Evolutionary conservation across 2,329 filamentous ascomycete genomes (phyloP), one percentile per base, ranked within the genome.

Genomic region (Aspergillus oerlinghausenensis): DNA sequence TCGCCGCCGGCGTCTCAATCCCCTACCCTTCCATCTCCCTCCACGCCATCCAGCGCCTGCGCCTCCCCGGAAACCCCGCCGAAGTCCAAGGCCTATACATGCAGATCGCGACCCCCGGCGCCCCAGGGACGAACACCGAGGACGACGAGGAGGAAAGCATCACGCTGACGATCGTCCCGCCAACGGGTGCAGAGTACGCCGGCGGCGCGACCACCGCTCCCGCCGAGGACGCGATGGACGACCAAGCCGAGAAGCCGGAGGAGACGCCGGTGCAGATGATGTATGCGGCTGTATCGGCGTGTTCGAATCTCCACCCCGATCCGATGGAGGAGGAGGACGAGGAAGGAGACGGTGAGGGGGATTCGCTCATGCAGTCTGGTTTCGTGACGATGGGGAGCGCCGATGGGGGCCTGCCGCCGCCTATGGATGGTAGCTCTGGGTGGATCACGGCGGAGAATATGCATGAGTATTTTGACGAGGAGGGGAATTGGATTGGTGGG

Each of bases 401-500:
- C 38, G 66, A 70, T 48, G 73, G 74, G 2, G 76, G 71, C 3
- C 55, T 80, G 47, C 79, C 79, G 29, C 77, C 78, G 35, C 74
- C 78, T 3, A 71, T 80, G 65, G 76, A 74, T 38, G 77, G 78
- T 17, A 79, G 78, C 55, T 78, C 77, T 1, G 78, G 78, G 8
- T 80, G 78, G 78, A 80, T 97, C 68, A 97, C 93, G 17, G 89
- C 90, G 8, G 93, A 96, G 55, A 97, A 97, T 66, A 87, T 96
- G 70, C 80, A 88, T 61, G 84, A 96, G 64, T 96, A 86, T 68
- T 89, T 94, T 73, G 89, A 94, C 65, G 86, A 83, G 60, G 82
- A 92, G 8, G 90, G 90, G 2, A 92, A 93, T 68, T 93, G 88
- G 83, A 88, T 89, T 61, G 83, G 78, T 65, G 43, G 79, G 70